Percentiles rank a stretch among this genome's conserved stretches.
phyloP scores from a whole-genome alignment of 108 stramenopile genomes.

The Licmophora abbreviata region DNA sequence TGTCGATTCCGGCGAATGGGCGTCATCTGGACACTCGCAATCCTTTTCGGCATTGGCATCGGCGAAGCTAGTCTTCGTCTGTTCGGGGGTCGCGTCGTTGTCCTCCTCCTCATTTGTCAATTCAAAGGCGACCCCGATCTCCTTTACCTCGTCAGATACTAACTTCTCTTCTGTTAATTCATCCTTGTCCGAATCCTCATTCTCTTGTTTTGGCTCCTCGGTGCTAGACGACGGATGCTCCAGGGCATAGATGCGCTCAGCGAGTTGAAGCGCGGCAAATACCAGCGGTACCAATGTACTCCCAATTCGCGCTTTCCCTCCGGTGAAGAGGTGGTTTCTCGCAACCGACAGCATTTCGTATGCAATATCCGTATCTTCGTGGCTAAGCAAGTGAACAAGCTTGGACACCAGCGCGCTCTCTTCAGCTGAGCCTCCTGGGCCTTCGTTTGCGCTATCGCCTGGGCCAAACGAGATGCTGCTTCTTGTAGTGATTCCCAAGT shows the following conservation, averaged over 20 bases:
- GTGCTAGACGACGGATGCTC: constrained; percentile 16
- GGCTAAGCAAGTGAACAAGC: constrained; percentile 77
- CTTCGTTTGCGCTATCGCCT: constrained; percentile 8
- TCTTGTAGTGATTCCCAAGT: constrained; percentile 40
- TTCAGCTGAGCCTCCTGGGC: constrained; percentile 25
- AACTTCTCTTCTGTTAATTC: constrained; percentile 2
- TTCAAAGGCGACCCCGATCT: constrained; percentile 7
- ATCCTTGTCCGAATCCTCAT: constrained; percentile 2
- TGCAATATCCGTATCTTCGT: constrained; percentile 78
- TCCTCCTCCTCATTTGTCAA: constrained; percentile 5
- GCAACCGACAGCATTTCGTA: constrained; percentile 77
- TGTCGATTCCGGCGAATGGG: not conserved
- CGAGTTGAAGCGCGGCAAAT: constrained; percentile 71
- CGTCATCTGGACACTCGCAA: not conserved
- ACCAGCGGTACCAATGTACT: constrained; percentile 79
- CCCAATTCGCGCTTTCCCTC: constrained; percentile 54
- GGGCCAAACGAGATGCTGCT: not conserved
- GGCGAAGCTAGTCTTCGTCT: constrained; percentile 1
- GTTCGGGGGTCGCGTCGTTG: constrained; percentile 1
- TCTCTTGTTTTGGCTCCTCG: constrained; percentile 5
- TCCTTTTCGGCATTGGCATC: not conserved
- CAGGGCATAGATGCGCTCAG: constrained; percentile 45
- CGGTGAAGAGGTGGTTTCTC: constrained; percentile 52
- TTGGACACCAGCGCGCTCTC: constrained; percentile 86
- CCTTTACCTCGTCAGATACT: constrained; percentile 4